Evolutionary conservation across 2,329 filamentous ascomycete genomes (phyloP), one percentile per base, ranked within the genome.

Genomic region (Periglandula ipomoeae): DNA sequence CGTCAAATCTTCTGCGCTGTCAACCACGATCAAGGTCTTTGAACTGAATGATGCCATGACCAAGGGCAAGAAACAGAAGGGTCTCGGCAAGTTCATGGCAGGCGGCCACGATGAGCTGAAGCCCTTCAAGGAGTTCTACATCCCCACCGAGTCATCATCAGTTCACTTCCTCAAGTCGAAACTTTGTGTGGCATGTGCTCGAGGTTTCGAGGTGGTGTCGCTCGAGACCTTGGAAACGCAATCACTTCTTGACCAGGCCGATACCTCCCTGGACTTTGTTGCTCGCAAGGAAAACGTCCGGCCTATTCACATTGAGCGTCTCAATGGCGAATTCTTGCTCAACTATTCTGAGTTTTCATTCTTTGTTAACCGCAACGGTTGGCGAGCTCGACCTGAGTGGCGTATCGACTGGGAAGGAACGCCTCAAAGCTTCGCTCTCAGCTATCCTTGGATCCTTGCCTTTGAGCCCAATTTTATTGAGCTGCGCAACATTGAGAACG

Each of bases 341-440:
- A 97, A 96, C 68, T 98, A 98, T 70, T 93, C 89, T 4, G 93
- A 98, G 65, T 98, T 96, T 69, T 95, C 89, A 11, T 98, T 98
- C 79, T 98, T 97, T 61, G 93, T 98, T 63, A 97, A 98, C 69
- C 82, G 93, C 60, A 97, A 98, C 65, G 93, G 93, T 34, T 98
- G 93, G 93, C 83, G 93, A 54, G 91, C 91, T 47, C 79, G 90
- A 60, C 89, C 90, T 5, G 93, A 98, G 67, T 98, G 93, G 93
- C 84, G 86, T 59, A 95, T 98, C 62, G 86, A 91, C 55, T 98
- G 93, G 93, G 93, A 98, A 71, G 93, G 93, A 49, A 87, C 82
- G 40, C 93, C 93, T 37, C 85, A 89, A 59, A 85, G 84, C 50
- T 98, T 98, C 67, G 93, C 93, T 1, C 82, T 97, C 48, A 95